A percentile compares a stretch with the other conserved stretches of the same genome.
phyloP scores from a whole-genome alignment of 495 filamentous ascomycete genomes.

The Neurospora sp. region DNA sequence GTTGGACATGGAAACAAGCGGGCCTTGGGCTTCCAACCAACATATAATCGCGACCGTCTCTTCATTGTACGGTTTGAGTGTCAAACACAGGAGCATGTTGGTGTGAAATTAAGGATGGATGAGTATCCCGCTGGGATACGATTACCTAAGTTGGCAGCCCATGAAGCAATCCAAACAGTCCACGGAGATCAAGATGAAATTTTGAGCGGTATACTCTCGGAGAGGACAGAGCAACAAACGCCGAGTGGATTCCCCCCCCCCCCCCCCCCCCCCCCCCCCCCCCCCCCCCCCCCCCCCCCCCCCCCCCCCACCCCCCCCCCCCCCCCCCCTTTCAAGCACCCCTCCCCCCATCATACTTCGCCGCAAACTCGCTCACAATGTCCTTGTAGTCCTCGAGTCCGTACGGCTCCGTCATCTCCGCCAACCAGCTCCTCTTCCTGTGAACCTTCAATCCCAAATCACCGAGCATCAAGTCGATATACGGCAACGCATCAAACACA shows the following conservation, averaged over 20 bases:
- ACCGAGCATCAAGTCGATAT: conserved; percentile 57
- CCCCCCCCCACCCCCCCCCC: no score
- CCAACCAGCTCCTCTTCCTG: conserved; percentile 35
- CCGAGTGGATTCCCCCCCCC: no score
- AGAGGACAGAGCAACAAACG: not conserved
- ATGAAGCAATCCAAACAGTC: not conserved
- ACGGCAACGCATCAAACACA: conserved; percentile 69
- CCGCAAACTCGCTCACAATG: conserved; percentile 46
- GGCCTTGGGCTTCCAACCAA: not conserved
- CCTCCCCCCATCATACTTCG: not conserved
- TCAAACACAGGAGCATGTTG: not conserved
- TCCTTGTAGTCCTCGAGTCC: conserved; percentile 51
- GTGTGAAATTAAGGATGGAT: not conserved
- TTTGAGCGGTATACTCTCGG: not conserved
- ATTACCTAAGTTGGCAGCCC: not conserved
- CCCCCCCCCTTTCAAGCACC: not conserved
- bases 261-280: no score
- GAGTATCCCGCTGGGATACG: not conserved
- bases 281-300: no score
- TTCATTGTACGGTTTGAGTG: not conserved
- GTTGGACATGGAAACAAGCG: not conserved
- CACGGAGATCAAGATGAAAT: not conserved
- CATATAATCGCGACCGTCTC: not conserved
- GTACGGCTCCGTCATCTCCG: conserved; percentile 46
- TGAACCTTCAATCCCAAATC: conserved; percentile 50